Base-by-base conservation (phyloP, 805 yeast genomes). In the Myxozyma nipponensis region DNA sequence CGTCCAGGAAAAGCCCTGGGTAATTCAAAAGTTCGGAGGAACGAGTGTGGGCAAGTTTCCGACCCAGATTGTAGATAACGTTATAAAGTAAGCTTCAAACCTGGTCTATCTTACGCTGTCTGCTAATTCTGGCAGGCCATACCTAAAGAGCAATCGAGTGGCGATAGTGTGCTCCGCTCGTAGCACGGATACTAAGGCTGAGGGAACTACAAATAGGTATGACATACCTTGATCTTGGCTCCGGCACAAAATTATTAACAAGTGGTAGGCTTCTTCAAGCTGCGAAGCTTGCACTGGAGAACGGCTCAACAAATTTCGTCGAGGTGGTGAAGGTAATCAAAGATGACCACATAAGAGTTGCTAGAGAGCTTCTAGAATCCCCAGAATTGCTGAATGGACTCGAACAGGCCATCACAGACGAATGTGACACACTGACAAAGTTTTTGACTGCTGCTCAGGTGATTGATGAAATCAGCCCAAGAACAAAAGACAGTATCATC, bases 101-200 rank as follows among this genome's bases (percentile, higher is more conserved):
- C 32, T 9, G 2, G 6, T 15, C 28, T n/a, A 9, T 28, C 17
- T 38, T 24, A 22, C 6, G 25, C 32, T 7, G 32, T 13, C 32
- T 13, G 32, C 32, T 28, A 7, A 28, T 19, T 23, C 18, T n/a
- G 6, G 15, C 22, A 81, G 80, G 63, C 78, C 74, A 22, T 87
- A 81, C 65, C 72, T 81, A 32, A 48, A 64, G 39, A 69, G 76
- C 36, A 70, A 71, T 42, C 76, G 83, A 48, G 95, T 90, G 15
- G 97, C 95, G 1, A 95, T 91, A 22, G 98, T 93, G 2, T 93
- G 98, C 68, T 85, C 95, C 30, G 98, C 98, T 2, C 78, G 98
- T 59, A 87, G 96, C 13, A 82, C 96, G 1, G 77, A 85, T 55
- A 84, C 95, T 36, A 93, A 93, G 66, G 81, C 87, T 21, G 96